Evolutionary conservation across 805 yeast genomes (phyloP), one percentile per base, ranked within the genome.

Genomic region (Candida xiaguanensis): DNA sequence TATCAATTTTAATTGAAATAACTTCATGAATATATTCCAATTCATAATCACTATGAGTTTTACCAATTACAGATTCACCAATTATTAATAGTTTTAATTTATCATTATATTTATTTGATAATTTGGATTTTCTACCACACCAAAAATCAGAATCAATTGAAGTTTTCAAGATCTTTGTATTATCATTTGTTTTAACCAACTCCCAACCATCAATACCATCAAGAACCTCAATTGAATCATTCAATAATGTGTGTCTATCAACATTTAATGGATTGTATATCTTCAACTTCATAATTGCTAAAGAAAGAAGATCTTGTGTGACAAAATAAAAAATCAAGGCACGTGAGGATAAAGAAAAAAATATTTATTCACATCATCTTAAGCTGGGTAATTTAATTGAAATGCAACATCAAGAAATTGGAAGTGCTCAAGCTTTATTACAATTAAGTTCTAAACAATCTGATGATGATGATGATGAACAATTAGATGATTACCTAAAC

Each of bases 371-470:
- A 19, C 9, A 29, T 31, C 34, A 8, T 5, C 11, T 12, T 15
- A 9, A 35, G 32, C 32, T 35, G 38, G 38, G 32, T 35, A 27
- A 27, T 14, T 5, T 23, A 8, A 7, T 12, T 19, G 28, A 18
- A 19, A 5, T 32, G 36, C 27, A 22, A 32, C 67, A 59, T 41
- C 70, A 56, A 47, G 70, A 66, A 44, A 58, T 68, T 12, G 73
- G 72, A n/a, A 73, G 74, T 11, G 74, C 74, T 9, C 70, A 65
- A 46, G 74, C 72, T 8, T 58, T 69, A 27, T 60, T 69, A 15
- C 70, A 57, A 53, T 52, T 69, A 11, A 72, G 73, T 7, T 50
- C 64, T 13, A 63, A 64, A 22, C 15, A 23, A 14, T 31, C 30
- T 13, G 22, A 22, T 5, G n/a, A 2, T 19, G 16, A 15, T 12